Conservation (phyloP, 2,329 filamentous ascomycete genomes). For the Aspergillus sp. region DNA sequence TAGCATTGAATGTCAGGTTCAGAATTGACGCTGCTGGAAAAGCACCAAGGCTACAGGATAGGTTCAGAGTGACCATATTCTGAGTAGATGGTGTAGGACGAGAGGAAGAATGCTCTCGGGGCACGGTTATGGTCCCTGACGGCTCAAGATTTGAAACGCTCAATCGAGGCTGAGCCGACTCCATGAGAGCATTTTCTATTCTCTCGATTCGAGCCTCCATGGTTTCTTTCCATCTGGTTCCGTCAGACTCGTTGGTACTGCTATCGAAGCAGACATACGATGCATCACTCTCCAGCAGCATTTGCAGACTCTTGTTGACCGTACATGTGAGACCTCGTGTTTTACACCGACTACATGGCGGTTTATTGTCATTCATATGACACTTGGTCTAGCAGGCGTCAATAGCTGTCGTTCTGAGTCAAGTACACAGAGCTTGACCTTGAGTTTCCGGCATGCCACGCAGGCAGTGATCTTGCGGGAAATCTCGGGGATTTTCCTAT, state of each 20-base stretch:
- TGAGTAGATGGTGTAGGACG: neutral
- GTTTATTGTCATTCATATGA: conserved; percentile 13
- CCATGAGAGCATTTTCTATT: neutral
- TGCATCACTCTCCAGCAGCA: conserved; percentile 41
- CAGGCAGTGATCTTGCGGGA: conserved; percentile 32
- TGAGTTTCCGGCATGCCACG: conserved; percentile 31
- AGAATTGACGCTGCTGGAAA: conserved; percentile 26
- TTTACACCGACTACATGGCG: conserved; percentile 41
- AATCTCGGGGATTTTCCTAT: conserved; percentile 35
- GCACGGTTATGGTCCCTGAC: neutral
- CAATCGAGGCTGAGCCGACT: neutral
- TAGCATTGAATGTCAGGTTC: conserved; percentile 19
- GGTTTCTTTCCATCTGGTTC: neutral
- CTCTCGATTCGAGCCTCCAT: neutral
- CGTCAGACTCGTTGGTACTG: conserved; percentile 26
- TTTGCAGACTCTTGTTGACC: conserved; percentile 44
- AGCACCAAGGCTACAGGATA: conserved; percentile 12
- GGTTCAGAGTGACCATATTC: conserved; percentile 6
- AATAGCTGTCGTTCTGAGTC: conserved; percentile 29
- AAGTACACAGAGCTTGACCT: conserved; percentile 27
- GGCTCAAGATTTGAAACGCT: neutral
- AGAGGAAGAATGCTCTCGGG: conserved; percentile 26
- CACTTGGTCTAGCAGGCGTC: neutral
- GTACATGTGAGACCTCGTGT: conserved; percentile 41
- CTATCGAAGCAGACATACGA: conserved; percentile 17